A percentile compares a stretch with the other conserved stretches of the same genome.
Evolutionary conservation across 148 eudicot genomes (phyloP).

Genomic region (Cornus florida): DNA sequence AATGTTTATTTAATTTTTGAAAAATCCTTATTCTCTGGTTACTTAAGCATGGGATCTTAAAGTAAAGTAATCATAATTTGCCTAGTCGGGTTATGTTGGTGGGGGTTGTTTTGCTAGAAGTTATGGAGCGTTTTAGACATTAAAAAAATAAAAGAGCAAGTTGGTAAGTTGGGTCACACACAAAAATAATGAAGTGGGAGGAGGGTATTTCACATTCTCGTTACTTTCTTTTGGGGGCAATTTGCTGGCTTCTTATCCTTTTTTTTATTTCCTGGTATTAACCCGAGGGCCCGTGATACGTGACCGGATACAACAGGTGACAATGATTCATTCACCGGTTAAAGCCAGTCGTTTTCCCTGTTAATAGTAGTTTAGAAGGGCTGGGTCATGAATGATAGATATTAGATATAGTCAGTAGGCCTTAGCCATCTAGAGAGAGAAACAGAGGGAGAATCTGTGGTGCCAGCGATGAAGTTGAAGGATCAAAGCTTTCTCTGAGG

Average conservation of each 20-base stretch:
- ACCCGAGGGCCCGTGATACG: slow-evolving; percentile 1
- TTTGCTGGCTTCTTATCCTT: slow-evolving; percentile 3
- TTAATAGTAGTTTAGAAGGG: neutral
- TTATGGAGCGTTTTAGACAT: no score
- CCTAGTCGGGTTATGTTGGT: no score
- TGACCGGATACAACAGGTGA: slow-evolving; percentile 10
- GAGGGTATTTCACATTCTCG: neutral
- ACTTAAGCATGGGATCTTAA: no score
- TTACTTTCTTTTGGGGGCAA: slow-evolving; percentile 1
- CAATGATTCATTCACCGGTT: slow-evolving; percentile 13
- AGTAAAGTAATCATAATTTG: no score
- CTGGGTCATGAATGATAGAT: neutral
- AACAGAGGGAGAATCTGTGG: slow-evolving; percentile 19
- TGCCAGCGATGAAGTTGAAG: slow-evolving; percentile 8
- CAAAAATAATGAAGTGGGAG: no score
- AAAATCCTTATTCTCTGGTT: no score
- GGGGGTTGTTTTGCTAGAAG: no score
- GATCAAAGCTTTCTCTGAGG: slow-evolving; percentile 28
- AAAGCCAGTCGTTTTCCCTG: slow-evolving; percentile 10
- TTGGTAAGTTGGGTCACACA: neutral
- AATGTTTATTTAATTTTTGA: no score
- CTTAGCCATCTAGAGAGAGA: slow-evolving; percentile 22
- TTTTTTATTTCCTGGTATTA: neutral
- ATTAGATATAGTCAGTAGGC: neutral
- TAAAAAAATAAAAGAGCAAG: neutral